A percentile compares a stretch with the other conserved stretches of the same genome.
These are phyloP conservation scores for Erythrobasidium hasegawianum DNA, from an alignment of 1,284 basidiomycete genomes.

Conservation along the genomic window DNA sequence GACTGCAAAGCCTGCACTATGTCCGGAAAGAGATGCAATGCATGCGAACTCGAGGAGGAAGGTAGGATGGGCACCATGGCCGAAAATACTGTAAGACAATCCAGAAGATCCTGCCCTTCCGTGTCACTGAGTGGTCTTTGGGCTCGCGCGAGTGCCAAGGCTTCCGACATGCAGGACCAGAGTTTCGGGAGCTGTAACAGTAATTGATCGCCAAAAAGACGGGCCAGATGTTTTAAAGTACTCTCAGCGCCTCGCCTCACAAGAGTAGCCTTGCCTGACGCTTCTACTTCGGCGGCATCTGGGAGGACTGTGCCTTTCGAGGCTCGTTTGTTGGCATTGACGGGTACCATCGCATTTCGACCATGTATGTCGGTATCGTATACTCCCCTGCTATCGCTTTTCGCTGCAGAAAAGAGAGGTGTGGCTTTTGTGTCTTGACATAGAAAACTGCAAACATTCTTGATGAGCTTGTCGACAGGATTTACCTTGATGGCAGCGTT, in stretches of 20 bases:
- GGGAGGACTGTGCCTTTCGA: neutral
- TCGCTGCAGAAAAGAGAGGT: constrained; percentile 75
- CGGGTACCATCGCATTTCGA: neutral
- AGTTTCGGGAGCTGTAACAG: constrained; percentile 79
- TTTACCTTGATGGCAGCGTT: constrained; percentile 57
- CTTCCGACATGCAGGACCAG: constrained; percentile 87
- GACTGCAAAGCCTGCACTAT: constrained; percentile 74
- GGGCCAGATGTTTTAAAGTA: constrained; percentile 75
- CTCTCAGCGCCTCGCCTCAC: constrained; percentile 72
- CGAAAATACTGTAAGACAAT: constrained; percentile 84
- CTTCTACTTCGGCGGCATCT: constrained; percentile 46
- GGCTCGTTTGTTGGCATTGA: neutral
- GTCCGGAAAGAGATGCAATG: constrained; percentile 70
- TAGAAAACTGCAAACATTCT: constrained; percentile 94
- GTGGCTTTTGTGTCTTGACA: constrained; percentile 87
- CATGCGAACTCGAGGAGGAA: constrained; percentile 62
- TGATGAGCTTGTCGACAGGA: constrained; percentile 88
- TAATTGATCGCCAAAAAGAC: constrained; percentile 68
- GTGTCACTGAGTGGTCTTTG: constrained; percentile 45
- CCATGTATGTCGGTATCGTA: constrained; percentile 25
- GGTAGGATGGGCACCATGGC: constrained; percentile 63
- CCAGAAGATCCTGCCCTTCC: constrained; percentile 83
- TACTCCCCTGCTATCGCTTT: constrained; percentile 60
- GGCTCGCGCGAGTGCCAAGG: constrained; percentile 66
- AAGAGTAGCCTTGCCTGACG: constrained; percentile 39